Base-by-base conservation (phyloP, 352 stramenopile species). In the Saprolegnia diclina region DNA sequence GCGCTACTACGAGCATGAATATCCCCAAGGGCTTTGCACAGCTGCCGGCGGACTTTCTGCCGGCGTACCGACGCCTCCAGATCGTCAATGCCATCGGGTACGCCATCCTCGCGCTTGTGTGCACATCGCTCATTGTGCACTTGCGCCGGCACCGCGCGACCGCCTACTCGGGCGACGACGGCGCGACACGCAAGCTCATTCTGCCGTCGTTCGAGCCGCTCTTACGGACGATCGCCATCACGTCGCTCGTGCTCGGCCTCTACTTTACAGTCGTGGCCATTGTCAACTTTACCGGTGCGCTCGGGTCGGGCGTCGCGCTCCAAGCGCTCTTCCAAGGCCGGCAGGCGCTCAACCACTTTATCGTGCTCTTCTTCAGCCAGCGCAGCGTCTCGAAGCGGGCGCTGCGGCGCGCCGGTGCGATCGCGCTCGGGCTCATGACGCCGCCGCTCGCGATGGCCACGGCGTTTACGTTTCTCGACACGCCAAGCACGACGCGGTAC, bases 171-270 rank as follows among this genome's bases (percentile, higher is more conserved):
- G 80, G 83, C 11, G 74, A 91, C 56, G 62, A 72, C 0, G 71
- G 66, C 0, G 82, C 82, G 16, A 74, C 79, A 3, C 74, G 82
- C 37, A 90, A 90, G 71, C 64, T 89, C 44, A 76, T 90, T 44
- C 52, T 90, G 24, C 83, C 83, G 13, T 79, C 80, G 13, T 91
- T 89, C 63, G 83, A 88, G 71, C 81, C 83, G 0, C 66, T 91
- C 29, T 69, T 91, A 6, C 84, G 78, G 78, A 64, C 13, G 24
- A 59, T 59, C 35, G 19, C 52, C 35, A 40, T 89, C 16, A 68
- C 89, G 4, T 73, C 72, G 0, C 48, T 22, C 13, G 64, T 73
- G 5, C 78, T 80, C 3, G 77, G 72, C 2, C 32, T 62, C 0
- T 88, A 85, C 72, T 53, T 65, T 71, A 38, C 14, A 10, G 53